A percentile compares a stretch with the other conserved stretches of the same genome.
phyloP scores from a whole-genome alignment of 441 rosid species.

The Euphorbia schlechtendalii region DNA sequence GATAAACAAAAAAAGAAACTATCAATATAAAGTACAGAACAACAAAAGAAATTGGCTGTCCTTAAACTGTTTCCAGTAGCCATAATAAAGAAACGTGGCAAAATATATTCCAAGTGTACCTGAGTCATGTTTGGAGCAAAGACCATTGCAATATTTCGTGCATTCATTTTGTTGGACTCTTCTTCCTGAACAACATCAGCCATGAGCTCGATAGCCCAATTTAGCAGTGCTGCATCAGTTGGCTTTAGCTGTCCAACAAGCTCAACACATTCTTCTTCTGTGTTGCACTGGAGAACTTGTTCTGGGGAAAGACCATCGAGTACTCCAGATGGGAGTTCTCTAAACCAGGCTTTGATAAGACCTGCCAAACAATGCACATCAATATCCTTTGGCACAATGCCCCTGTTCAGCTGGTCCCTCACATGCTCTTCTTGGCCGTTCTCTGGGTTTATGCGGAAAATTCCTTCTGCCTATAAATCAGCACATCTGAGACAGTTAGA shows the following conservation, averaged over 20 bases:
- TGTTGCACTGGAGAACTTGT: constrained; percentile 75
- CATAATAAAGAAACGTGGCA: no score
- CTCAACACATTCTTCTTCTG: constrained; percentile 65
- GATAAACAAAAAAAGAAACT: constrained; percentile 12
- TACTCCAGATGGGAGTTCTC: constrained; percentile 75
- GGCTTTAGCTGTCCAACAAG: constrained; percentile 64
- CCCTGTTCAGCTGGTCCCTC: constrained; percentile 69
- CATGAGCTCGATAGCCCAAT: constrained; percentile 90
- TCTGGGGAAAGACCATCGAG: constrained; percentile 76
- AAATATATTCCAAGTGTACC: constrained; percentile 28
- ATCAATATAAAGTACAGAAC: not conserved
- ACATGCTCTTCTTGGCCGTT: constrained; percentile 76
- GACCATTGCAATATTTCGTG: constrained; percentile 84
- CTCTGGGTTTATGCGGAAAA: constrained; percentile 76
- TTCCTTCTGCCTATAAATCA: constrained; percentile 60
- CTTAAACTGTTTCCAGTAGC: not conserved
- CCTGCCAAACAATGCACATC: constrained; percentile 86
- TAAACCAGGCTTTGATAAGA: constrained; percentile 89
- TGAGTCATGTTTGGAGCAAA: constrained; percentile 94
- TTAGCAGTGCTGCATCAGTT: constrained; percentile 64
- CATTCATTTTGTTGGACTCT: constrained; percentile 76
- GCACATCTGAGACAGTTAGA: constrained; percentile 3
- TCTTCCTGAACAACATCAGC: constrained; percentile 78
- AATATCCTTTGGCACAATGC: constrained; percentile 53
- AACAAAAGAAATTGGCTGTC: not conserved